Evolutionary conservation across 73 alveolate genomes (phyloP).

Genomic region (Urostyla sp.): DNA sequence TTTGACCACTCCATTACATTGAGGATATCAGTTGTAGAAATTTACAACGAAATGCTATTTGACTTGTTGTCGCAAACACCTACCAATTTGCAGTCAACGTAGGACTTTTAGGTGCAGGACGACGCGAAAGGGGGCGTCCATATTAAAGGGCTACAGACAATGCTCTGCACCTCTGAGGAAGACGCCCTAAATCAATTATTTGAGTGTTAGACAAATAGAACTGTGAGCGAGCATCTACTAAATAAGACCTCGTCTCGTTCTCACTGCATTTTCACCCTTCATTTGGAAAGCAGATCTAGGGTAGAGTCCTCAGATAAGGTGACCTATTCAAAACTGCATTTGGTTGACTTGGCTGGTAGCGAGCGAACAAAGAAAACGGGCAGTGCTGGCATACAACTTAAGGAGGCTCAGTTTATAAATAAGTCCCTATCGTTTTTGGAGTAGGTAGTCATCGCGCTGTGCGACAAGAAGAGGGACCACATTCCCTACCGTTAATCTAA

Average conservation of each 20-base stretch:
- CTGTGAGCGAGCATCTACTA: slow-evolving; percentile 95
- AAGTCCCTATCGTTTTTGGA: slow-evolving; percentile 98
- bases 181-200: slow-evolving; percentile 97
- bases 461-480: slow-evolving; percentile 96
- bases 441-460: slow-evolving; percentile 98
- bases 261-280: slow-evolving; percentile 98
- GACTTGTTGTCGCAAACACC: slow-evolving; percentile 89
- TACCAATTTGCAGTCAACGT: slow-evolving; percentile 54
- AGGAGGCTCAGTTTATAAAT: slow-evolving; percentile 99
- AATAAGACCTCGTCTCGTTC: slow-evolving; percentile 96
- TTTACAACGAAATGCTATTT: slow-evolving; percentile 96
- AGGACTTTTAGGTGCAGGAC: slow-evolving; percentile 70
- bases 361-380: slow-evolving; percentile 99
- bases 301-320: slow-evolving; percentile 88
- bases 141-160: slow-evolving; percentile 92
- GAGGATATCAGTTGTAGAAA: slow-evolving; percentile 96
- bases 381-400: slow-evolving; percentile 88
- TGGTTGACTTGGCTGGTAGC: slow-evolving; percentile 99
- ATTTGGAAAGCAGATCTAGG: slow-evolving; percentile 90
- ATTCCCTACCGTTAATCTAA: slow-evolving; percentile 98
- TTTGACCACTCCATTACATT: slow-evolving; percentile 88
- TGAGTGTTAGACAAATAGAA: slow-evolving; percentile 99
- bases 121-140: slow-evolving; percentile 93
- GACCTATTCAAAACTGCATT: slow-evolving; percentile 89
- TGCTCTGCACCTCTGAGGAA: slow-evolving; percentile 89